Percentiles rank a stretch among this genome's conserved stretches.
Evolutionary conservation across 2,329 filamentous ascomycete genomes (phyloP).

Genomic region (Ambrosiella beaveri): DNA sequence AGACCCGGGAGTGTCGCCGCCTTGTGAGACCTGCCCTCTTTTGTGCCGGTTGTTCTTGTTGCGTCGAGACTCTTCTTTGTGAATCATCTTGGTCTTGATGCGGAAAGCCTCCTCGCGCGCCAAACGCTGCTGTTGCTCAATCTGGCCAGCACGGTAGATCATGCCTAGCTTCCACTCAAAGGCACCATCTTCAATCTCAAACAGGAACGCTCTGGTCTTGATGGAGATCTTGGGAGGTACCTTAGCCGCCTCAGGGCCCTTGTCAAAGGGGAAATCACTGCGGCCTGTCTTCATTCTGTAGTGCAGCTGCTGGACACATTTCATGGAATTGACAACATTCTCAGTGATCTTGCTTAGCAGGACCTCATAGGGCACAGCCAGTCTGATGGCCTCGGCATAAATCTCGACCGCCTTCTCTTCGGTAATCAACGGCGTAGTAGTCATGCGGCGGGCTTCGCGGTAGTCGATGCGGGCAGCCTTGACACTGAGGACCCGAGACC

Average conservation of each 20-base stretch:
- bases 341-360: conserved; percentile 84
- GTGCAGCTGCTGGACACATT: conserved; percentile 78
- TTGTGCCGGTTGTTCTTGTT: conserved; percentile 33
- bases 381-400: conserved; percentile 64
- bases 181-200: conserved; percentile 86
- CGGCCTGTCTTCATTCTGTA: conserved; percentile 78
- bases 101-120: conserved; percentile 81
- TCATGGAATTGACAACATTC: conserved; percentile 74
- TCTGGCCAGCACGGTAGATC: conserved; percentile 76
- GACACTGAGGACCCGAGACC: conserved; percentile 73
- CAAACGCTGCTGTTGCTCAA: conserved; percentile 78
- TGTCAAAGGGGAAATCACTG: conserved; percentile 65
- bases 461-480: conserved; percentile 69
- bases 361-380: conserved; percentile 82
- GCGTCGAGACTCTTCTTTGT: conserved; percentile 47
- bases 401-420: conserved; percentile 76
- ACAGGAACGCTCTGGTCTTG: conserved; percentile 63
- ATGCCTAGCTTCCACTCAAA: conserved; percentile 96
- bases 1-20: neutral
- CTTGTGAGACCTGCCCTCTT: conserved; percentile 17
- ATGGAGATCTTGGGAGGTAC: conserved; percentile 72
- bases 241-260: conserved; percentile 72
- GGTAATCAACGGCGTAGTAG: conserved; percentile 32
- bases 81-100: conserved; percentile 71
- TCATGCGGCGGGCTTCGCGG: conserved; percentile 56